phyloP scores from a whole-genome alignment of 202 grass and related monocot species.

The Carex arenaria region DNA sequence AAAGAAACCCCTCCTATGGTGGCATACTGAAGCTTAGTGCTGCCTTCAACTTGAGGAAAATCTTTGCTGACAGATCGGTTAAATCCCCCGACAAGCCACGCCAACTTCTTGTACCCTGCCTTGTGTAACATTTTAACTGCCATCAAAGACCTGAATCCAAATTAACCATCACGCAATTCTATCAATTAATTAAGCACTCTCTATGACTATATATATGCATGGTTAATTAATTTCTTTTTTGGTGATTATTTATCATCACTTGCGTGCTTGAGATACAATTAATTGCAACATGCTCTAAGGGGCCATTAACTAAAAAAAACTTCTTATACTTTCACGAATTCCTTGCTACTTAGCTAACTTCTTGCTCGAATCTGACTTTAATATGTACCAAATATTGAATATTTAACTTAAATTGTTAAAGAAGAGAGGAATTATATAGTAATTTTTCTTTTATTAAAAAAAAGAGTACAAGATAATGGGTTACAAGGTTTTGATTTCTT shows the following conservation, averaged over 20 bases:
- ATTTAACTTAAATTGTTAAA: no score
- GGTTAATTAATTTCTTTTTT: background rate
- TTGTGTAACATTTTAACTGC: conserved; percentile 69
- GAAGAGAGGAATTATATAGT: no score
- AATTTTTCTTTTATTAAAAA: no score
- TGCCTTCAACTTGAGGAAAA: conserved; percentile 55
- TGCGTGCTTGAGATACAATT: no score
- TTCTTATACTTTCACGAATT: no score
- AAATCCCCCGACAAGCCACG: conserved; percentile 81
- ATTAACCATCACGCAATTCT: background rate
- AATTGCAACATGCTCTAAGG: no score
- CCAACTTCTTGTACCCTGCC: conserved; percentile 76
- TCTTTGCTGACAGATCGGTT: conserved; percentile 58
- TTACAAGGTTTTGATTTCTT: no score
- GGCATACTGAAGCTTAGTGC: conserved; percentile 71
- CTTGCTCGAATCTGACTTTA: no score
- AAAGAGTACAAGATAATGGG: no score
- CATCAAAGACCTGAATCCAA: conserved; percentile 68
- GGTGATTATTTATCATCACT: background rate
- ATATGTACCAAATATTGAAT: no score
- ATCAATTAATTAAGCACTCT: background rate
- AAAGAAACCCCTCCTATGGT: conserved; percentile 77
- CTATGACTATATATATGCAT: background rate
- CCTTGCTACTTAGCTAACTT: no score
- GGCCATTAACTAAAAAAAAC: no score